Conservation (phyloP, 2,329 filamentous ascomycete genomes). For the Venturia carpophila region DNA sequence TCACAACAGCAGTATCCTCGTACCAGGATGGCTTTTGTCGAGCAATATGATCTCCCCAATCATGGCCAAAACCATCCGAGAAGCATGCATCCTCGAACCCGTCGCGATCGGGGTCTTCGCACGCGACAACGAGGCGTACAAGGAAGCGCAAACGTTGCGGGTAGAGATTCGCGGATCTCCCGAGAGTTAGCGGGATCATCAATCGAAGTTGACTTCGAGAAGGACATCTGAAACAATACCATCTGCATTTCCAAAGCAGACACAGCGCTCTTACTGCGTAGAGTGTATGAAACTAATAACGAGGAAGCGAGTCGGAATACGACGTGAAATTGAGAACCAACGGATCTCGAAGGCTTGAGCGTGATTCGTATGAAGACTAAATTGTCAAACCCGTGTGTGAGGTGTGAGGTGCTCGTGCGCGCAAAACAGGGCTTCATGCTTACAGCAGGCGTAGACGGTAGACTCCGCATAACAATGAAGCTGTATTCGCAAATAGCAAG, state of each 20-base stretch:
- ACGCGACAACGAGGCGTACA: neutral
- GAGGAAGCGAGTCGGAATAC: neutral
- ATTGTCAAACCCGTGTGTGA: neutral
- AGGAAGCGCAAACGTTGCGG: neutral
- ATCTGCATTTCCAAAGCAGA: neutral
- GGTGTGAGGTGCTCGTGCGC: neutral
- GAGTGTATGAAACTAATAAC: neutral
- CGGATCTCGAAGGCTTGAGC: neutral
- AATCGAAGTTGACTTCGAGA: neutral
- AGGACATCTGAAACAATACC: neutral
- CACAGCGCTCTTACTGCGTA: neutral
- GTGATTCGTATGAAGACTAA: neutral
- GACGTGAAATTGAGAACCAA: neutral
- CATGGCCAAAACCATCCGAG: neutral
- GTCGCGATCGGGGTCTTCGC: neutral
- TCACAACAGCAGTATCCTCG: neutral
- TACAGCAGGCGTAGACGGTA: neutral
- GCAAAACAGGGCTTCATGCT: neutral
- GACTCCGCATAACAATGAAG: neutral
- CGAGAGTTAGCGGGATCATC: neutral
- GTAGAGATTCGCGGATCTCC: slow-evolving; percentile 8
- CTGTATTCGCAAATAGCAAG: neutral
- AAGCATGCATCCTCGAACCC: neutral
- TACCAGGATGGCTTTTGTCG: neutral
- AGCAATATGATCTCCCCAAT: slow-evolving; percentile 8